Base-by-base conservation (phyloP, 345 rosid genomes). In the Gossypium ekmanianum region DNA sequence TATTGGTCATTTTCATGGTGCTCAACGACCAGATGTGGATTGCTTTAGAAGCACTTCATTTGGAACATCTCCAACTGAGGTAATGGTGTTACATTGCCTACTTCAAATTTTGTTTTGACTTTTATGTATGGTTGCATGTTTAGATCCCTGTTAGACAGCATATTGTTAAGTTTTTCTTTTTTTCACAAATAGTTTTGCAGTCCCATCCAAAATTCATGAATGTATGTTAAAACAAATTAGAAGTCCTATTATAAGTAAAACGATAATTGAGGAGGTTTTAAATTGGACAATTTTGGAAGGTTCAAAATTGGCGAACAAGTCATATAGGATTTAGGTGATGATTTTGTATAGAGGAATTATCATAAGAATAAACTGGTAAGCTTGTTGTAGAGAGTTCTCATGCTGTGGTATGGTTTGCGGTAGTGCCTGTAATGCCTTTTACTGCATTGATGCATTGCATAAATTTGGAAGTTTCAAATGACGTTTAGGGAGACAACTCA, bases 1-100 rank as follows among this genome's bases (percentile, higher is more conserved):
- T 82, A 85, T 94, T 88, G 98, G 97, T 79, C 97, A 94, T 81
- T 94, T 92, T 77, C 81, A 16, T 57, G 92, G 88, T 48, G 94
- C 92, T 44, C 84, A 18, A 69, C 91, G 97, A 77, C 98, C 98
- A 65, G 90, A 91, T 78, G 94, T 90, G 75, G 97, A 94, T 76
- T 88, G 97, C 83, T 94, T 94, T 79, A 88, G 97, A 75, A 91
- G 88, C 81, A 92, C 97, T 51, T 85, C 97, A 11, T 88, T 89
- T 74, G 97, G 95, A 72, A 81, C 81, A 66, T 83, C 93, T 68
- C 67, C 85, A 64, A 81, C 80, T 52, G 82, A 87, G 94, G 97
- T 92, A 83, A 76, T 68, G 43, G 11, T 69, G 47, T 55, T 18
- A 52, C 50, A 57, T 54, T 12, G 20, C 7, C 11, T 2, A 39